Percentiles rank a stretch among this genome's conserved stretches.
These are phyloP conservation scores for Bipolaris sorokiniana DNA, from an alignment of 2,329 filamentous ascomycete genomes.

Conservation along the genomic window DNA sequence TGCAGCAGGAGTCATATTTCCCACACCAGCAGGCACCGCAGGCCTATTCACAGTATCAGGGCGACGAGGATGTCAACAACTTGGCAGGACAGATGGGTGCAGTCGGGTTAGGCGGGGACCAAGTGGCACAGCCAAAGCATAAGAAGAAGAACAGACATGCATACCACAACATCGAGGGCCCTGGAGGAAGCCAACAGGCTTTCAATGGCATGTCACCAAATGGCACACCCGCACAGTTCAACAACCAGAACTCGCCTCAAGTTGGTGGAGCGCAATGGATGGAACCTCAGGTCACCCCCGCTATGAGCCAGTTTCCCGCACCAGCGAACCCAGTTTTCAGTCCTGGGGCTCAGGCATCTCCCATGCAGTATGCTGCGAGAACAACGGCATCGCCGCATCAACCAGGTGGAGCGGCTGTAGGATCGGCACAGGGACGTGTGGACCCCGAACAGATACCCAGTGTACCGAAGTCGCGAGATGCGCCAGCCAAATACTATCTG, in stretches of 20 bases:
- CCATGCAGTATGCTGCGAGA: conserved; percentile 47
- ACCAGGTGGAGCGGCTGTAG: conserved; percentile 49
- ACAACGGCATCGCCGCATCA: conserved; percentile 33
- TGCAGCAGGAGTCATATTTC: conserved; percentile 52
- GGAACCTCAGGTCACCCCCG: conserved; percentile 52
- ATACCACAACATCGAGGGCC: conserved; percentile 82
- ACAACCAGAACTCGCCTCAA: conserved; percentile 55
- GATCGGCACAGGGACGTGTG: conserved; percentile 74
- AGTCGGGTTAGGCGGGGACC: conserved; percentile 42
- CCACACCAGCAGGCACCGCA: conserved; percentile 44
- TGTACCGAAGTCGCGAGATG: conserved; percentile 82
- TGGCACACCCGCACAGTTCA: conserved; percentile 63
- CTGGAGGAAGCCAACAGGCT: conserved; percentile 67
- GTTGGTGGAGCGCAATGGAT: conserved; percentile 49
- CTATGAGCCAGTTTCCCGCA: conserved; percentile 67
- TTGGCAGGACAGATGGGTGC: conserved; percentile 38
- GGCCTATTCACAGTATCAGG: conserved; percentile 27
- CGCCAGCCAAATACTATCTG: conserved; percentile 81
- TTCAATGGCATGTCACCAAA: conserved; percentile 72
- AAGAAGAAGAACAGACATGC: conserved; percentile 97
- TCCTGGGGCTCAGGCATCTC: conserved; percentile 45
- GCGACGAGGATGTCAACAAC: conserved; percentile 44
- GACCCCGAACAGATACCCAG: conserved; percentile 94
- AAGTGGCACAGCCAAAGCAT: conserved; percentile 56
- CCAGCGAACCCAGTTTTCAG: conserved; percentile 60